Percentiles rank a stretch among this genome's conserved stretches.
phyloP scores from a whole-genome alignment of 345 rosid species.

The Linum lewisii region DNA sequence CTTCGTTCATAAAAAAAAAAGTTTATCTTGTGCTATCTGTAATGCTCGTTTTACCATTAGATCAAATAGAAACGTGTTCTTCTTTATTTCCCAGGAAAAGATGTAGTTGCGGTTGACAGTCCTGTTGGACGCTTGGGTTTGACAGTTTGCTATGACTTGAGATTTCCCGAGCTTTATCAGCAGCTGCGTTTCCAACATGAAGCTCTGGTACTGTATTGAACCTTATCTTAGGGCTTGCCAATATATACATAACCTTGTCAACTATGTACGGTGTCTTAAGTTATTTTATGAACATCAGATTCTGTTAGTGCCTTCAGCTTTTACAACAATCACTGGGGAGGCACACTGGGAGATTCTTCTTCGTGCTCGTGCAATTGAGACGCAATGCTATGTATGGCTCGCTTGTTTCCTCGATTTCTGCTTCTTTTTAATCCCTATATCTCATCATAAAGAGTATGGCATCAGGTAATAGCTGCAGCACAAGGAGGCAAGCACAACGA shows the following conservation, averaged over 20 bases:
- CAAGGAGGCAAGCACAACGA: constrained; percentile 86
- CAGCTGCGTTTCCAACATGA: constrained; percentile 67
- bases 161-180: constrained; percentile 88
- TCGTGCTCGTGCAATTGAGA: constrained; percentile 86
- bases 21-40: neutral
- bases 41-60: neutral
- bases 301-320: constrained; percentile 81
- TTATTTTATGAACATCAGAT: constrained; percentile 30
- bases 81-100: constrained; percentile 39
- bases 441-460: neutral
- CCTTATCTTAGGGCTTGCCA: constrained; percentile 2
- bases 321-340: constrained; percentile 73
- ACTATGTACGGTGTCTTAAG: constrained; percentile 4
- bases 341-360: constrained; percentile 98
- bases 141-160: constrained; percentile 84
- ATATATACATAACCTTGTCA: neutral
- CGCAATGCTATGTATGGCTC: constrained; percentile 82
- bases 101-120: constrained; percentile 63
- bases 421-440: neutral
- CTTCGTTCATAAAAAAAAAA: neutral
- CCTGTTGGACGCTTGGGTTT: constrained; percentile 77
- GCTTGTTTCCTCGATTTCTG: neutral
- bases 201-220: constrained; percentile 45
- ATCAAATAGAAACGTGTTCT: neutral
- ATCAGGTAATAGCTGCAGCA: constrained; percentile 78